Evolutionary conservation across 148 eudicot species (phyloP).

Genomic region (Camellia sinensis): DNA sequence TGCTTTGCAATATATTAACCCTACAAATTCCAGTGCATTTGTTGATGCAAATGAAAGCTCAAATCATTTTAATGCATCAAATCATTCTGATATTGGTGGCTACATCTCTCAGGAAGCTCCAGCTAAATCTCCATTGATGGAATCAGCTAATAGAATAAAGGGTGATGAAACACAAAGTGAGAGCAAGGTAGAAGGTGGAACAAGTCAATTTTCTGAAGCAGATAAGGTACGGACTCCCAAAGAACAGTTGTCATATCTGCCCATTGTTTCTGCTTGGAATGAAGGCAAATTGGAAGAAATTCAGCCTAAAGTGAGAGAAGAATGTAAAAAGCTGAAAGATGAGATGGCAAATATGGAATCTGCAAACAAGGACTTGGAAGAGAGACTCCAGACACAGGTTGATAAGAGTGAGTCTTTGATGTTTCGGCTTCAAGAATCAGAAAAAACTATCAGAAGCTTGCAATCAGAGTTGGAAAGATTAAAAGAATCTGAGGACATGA

Average conservation of each 20-base stretch:
- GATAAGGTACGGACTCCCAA: conserved; percentile 25
- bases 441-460: conserved; percentile 31
- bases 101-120: conserved; percentile 1
- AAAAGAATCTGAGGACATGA: conserved; percentile 30
- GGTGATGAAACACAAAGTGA: conserved; percentile 39
- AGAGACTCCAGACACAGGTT: conserved; percentile 29
- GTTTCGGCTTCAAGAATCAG: conserved; percentile 37
- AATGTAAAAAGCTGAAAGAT: conserved; percentile 21
- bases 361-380: conserved; percentile 31
- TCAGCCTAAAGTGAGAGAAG: conserved; percentile 25
- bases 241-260: conserved; percentile 16
- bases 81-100: conserved; percentile 7
- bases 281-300: conserved; percentile 19
- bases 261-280: conserved; percentile 21
- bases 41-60: conserved; percentile 1
- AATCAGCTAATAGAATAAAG: conserved; percentile 11
- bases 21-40: not conserved
- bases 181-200: conserved; percentile 43
- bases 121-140: not conserved
- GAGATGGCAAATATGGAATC: conserved; percentile 24
- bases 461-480: conserved; percentile 37
- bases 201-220: conserved; percentile 31
- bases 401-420: conserved; percentile 29
- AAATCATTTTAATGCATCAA: not conserved
- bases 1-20: conserved; percentile 16